These are phyloP conservation scores for Claviceps sp. DNA, from an alignment of 2,329 filamentous ascomycete species.

Conservation along the genomic window DNA sequence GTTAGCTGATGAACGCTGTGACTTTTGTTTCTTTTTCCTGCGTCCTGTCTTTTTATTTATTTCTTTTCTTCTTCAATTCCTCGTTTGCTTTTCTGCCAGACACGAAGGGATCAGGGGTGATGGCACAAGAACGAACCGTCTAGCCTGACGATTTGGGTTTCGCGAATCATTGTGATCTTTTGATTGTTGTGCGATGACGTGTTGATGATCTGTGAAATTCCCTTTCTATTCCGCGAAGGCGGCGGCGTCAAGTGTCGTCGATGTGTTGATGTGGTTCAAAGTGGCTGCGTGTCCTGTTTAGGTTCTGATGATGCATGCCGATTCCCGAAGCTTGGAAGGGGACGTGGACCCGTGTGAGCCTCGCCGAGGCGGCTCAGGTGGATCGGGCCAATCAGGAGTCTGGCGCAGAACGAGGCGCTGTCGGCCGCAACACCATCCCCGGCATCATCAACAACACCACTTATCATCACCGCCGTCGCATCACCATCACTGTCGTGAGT, in stretches of 20 bases:
- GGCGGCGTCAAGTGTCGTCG: not conserved
- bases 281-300: not conserved
- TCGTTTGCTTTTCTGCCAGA: no score
- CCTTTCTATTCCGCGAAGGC: not conserved
- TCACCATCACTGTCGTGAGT: not conserved
- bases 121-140: conserved; percentile 48
- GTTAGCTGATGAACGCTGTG: conserved; percentile 7
- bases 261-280: not conserved
- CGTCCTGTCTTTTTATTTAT: not conserved
- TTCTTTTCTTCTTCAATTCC: not conserved
- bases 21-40: not conserved
- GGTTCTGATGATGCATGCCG: not conserved
- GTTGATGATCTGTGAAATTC: not conserved
- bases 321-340: not conserved
- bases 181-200: not conserved
- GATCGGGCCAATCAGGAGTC: conserved; percentile 9
- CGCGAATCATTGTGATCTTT: conserved; percentile 56
- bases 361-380: not conserved
- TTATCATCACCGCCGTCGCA: not conserved
- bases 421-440: not conserved
- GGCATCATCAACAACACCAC: not conserved
- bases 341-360: not conserved
- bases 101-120: not conserved
- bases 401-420: not conserved
- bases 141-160: conserved; percentile 86